A percentile compares a stretch with the other conserved stretches of the same genome.
These are phyloP conservation scores for Vachellia collinsii DNA, from an alignment of 306 rosid genomes.

Conservation along the genomic window DNA sequence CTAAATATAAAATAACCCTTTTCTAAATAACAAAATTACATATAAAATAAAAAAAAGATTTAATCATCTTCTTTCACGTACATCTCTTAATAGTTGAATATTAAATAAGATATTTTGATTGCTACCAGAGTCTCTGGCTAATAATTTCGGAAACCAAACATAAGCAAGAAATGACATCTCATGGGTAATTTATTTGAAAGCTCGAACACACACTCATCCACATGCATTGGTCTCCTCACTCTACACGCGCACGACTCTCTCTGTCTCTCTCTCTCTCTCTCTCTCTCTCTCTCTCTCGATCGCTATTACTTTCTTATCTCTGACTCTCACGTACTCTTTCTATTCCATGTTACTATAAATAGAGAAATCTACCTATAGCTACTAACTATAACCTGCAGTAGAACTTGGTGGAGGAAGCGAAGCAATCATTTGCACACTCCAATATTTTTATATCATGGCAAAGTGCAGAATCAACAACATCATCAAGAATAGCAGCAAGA, in stretches of 20 bases:
- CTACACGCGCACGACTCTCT: not conserved
- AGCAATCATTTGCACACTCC: not conserved
- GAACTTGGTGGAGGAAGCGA: not conserved
- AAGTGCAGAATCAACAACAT: slow-evolving; percentile 20
- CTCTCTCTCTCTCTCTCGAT: slow-evolving; percentile 6
- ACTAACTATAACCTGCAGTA: not conserved
- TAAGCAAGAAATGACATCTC: slow-evolving; percentile 55
- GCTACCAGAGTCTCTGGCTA: not conserved
- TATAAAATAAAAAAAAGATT: too few relatives aligned
- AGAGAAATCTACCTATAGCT: not conserved
- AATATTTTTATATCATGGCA: slow-evolving; percentile 38
- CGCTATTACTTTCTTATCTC: slow-evolving; percentile 22
- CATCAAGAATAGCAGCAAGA: slow-evolving; percentile 34
- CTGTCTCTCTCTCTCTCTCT: slow-evolving; percentile 11
- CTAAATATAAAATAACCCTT: too few relatives aligned
- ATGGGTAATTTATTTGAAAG: slow-evolving; percentile 38
- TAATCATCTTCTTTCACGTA: too few relatives aligned
- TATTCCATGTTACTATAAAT: slow-evolving; percentile 28
- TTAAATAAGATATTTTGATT: too few relatives aligned
- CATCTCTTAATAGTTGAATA: too few relatives aligned
- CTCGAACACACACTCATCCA: slow-evolving; percentile 37
- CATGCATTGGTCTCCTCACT: slow-evolving; percentile 52
- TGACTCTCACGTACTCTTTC: not conserved
- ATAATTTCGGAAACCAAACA: slow-evolving; percentile 34
- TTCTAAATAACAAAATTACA: too few relatives aligned